Conservation (phyloP, 352 stramenopile species). For the Pythium rishiriense region DNA sequence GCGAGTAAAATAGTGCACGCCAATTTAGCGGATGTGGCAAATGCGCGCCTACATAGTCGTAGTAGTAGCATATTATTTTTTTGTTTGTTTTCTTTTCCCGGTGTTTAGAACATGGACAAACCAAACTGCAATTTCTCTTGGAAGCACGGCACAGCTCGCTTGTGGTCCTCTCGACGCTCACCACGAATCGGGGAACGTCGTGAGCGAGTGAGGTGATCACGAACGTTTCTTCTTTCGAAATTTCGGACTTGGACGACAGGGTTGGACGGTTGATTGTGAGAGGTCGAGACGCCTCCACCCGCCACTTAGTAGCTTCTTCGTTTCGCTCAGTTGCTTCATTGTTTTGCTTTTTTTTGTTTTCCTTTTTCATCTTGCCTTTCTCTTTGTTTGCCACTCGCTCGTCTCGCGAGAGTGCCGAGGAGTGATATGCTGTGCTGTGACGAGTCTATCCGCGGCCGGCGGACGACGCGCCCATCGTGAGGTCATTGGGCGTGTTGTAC, state of each 20-base stretch:
- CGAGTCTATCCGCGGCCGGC: conserved; percentile 56
- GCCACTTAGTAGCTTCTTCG: conserved; percentile 16
- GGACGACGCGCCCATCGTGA: conserved; percentile 65
- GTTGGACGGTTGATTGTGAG: background rate
- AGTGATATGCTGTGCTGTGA: background rate
- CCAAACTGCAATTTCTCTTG: conserved; percentile 12
- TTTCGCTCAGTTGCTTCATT: conserved; percentile 15
- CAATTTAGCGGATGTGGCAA: background rate
- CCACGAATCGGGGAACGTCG: background rate
- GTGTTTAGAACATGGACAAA: conserved; percentile 14
- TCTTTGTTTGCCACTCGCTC: conserved; percentile 2
- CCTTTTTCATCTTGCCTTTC: conserved; percentile 1
- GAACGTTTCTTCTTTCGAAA: conserved; percentile 21
- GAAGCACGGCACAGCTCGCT: conserved; percentile 10
- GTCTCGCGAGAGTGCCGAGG: background rate
- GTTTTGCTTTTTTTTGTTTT: conserved; percentile 7
- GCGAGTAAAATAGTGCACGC: conserved; percentile 2
- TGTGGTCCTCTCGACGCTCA: background rate
- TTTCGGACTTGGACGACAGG: conserved; percentile 21
- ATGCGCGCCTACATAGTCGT: too few species aligned
- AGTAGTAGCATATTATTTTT: conserved; percentile 10
- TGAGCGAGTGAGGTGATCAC: conserved; percentile 1
- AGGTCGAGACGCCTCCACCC: background rate
- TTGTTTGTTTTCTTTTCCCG: conserved; percentile 2
- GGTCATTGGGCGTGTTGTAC: conserved; percentile 88